Percentiles rank a stretch among this genome's conserved stretches.
Evolutionary conservation across 2,329 filamentous ascomycete species (phyloP).

Genomic region (Aureobasidium melanogenum): DNA sequence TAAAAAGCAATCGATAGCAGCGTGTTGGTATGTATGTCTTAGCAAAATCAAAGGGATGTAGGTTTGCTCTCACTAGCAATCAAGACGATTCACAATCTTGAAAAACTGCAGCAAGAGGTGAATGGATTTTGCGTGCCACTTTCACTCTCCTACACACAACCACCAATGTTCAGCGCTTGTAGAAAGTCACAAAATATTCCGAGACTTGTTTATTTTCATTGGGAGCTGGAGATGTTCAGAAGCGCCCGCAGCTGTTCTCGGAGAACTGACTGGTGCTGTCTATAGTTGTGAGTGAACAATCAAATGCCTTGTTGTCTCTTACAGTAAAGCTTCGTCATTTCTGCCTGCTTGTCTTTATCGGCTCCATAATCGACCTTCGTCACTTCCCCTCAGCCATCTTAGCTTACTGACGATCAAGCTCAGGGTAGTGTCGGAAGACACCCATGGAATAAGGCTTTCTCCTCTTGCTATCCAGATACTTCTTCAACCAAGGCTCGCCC

Average conservation of each 20-base stretch:
- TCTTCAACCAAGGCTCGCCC: constrained; percentile 54
- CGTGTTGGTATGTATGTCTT: background rate
- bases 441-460: constrained; percentile 54
- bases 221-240: background rate
- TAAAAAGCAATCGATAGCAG: background rate
- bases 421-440: constrained; percentile 64
- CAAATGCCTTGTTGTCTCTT: background rate
- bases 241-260: no score
- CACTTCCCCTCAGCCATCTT: background rate
- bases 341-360: background rate
- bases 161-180: no score
- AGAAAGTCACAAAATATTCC: background rate
- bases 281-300: background rate
- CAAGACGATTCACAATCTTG: background rate
- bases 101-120: no score
- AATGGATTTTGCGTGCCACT: background rate
- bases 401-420: constrained; percentile 50
- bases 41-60: background rate
- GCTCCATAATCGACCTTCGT: background rate
- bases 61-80: background rate
- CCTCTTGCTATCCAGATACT: constrained; percentile 58
- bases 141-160: background rate
- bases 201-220: background rate
- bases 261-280: background rate
- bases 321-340: background rate